Base-by-base conservation (phyloP, 495 filamentous ascomycete species). In the Choiromyces venosus region DNA sequence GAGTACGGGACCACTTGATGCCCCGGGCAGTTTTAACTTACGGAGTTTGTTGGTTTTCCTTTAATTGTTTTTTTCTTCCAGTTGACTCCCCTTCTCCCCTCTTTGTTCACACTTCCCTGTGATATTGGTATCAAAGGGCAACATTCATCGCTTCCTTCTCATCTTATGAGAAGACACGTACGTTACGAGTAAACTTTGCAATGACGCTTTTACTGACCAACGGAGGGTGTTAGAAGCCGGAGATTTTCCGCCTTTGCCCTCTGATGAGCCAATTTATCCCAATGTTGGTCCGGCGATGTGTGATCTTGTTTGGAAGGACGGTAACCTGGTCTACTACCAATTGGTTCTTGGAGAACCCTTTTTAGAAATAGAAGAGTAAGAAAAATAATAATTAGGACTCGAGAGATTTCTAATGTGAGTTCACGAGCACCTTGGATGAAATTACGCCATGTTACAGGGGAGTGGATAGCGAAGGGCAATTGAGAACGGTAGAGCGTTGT, bases 241-340 rank as follows among this genome's bases (percentile, higher is more conserved):
- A 16, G 52, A 61, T 61, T 61, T 61, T 61, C 52, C 52, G 52
- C 25, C 25, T 61, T 33, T 29, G 65, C 67, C 40, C 65, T 33
- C 52, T 67, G 73, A 76, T 75, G 75, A 69, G 69, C 75, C 69
- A 76, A 72, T 77, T 75, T 69, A 35, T 71, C 67, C 33, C 66
- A 73, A 66, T 69, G 25, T 74, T 39, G 73, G 70, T 36, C 68
- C 66, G 66, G 74, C 66, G 56, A 52, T 73, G 66, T 38, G 65
- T 68, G 52, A 33, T 33, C 3, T 16, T 61, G 25, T 61, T 61
- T 33, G 25, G 25, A 14, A 14, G 52, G 25, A 18, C 12, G 25
- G 52, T 18, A 61, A 4, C 37, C 35, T 52, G 9, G 42, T 25
- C 38, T 70, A 73, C 76, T 21, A 35, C 36, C 66, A 77, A 77